phyloP scores from a whole-genome alignment of 2,329 filamentous ascomycete genomes.

The Nakataea oryzae region DNA sequence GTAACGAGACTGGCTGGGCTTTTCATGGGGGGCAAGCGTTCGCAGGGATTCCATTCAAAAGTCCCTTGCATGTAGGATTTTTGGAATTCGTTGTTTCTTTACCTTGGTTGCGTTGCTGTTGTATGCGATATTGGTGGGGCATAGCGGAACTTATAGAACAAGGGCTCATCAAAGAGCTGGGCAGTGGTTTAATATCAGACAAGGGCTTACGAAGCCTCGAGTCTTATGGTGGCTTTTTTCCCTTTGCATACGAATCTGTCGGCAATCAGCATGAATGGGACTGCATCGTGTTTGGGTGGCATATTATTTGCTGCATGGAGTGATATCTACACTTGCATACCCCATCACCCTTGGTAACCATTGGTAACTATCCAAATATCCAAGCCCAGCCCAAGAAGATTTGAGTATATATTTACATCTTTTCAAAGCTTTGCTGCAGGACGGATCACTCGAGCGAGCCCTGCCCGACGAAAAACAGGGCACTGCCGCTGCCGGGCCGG shows the following conservation, averaged over 20 bases:
- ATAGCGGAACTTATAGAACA: not conserved
- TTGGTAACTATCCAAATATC: not conserved
- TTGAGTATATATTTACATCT: not conserved
- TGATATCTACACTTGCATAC: too few species aligned
- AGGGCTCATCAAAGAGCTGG: not conserved
- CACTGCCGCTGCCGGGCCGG: slow-evolving; percentile 68
- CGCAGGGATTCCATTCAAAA: not conserved
- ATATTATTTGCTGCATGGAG: too few species aligned
- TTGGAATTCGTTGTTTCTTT: not conserved
- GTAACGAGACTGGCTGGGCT: not conserved
- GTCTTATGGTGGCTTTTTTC: too few species aligned
- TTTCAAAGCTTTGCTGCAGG: not conserved
- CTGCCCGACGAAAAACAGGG: slow-evolving; percentile 32
- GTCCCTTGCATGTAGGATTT: not conserved
- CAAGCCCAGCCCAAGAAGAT: not conserved
- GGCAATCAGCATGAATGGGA: too few species aligned
- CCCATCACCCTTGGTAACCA: too few species aligned
- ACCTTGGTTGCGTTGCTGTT: not conserved
- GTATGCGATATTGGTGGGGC: not conserved
- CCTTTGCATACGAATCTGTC: too few species aligned
- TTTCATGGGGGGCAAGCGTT: not conserved
- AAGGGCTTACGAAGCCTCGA: too few species aligned
- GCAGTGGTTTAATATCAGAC: not conserved
- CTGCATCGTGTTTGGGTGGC: too few species aligned
- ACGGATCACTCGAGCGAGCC: slow-evolving; percentile 5